phyloP scores from a whole-genome alignment of 2,329 filamentous ascomycete species.

The Tympanopsis confertula region DNA sequence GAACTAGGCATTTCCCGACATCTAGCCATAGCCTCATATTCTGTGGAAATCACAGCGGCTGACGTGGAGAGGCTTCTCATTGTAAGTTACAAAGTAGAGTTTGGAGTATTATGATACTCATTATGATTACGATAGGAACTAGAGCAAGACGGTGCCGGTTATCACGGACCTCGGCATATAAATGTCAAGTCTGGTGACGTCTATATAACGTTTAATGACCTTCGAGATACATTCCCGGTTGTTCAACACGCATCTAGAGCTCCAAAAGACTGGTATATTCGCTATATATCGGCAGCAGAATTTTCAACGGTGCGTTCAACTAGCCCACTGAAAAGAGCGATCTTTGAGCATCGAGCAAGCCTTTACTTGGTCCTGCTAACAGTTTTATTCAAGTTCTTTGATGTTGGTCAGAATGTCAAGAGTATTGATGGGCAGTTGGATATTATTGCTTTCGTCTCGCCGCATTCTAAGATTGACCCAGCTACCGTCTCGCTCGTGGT shows the following conservation, averaged over 20 bases:
- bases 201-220: constrained; percentile 45
- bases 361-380: constrained; percentile 3
- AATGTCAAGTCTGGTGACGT: no score
- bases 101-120: no score
- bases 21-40: constrained; percentile 24
- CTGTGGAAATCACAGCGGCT: constrained; percentile 13
- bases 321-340: no score
- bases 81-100: no score
- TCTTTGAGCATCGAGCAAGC: background rate
- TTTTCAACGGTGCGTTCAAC: constrained; percentile 23
- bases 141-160: no score
- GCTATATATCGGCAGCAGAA: constrained; percentile 29
- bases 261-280: constrained; percentile 31
- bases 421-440: background rate
- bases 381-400: no score
- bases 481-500: background rate
- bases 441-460: background rate
- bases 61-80: constrained; percentile 31
- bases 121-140: background rate
- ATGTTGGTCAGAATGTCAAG: no score
- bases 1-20: constrained; percentile 32
- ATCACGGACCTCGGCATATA: no score
- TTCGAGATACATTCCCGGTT: constrained; percentile 43
- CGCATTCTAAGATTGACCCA: background rate
- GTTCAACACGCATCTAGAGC: constrained; percentile 30